These are phyloP conservation scores for Diaporthe vaccinii DNA, from an alignment of 2,329 filamentous ascomycete genomes.

Conservation along the genomic window DNA sequence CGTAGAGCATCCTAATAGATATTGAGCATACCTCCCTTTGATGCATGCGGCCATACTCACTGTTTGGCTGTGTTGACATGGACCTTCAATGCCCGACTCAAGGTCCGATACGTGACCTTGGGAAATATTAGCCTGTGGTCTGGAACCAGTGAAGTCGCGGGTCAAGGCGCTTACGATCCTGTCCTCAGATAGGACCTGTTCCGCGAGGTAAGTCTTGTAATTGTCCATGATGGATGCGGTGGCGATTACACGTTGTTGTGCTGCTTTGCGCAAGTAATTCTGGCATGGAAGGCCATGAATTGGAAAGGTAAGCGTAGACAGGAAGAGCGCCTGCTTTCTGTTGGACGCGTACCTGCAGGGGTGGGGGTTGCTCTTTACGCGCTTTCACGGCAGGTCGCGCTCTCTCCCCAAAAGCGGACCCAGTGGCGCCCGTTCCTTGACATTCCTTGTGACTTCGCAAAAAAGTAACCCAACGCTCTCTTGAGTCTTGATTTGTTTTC, in stretches of 20 bases:
- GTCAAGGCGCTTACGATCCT: slow-evolving; percentile 69
- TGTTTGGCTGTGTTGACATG: slow-evolving; percentile 92
- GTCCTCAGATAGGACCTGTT: slow-evolving; percentile 81
- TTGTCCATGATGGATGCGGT: slow-evolving; percentile 62
- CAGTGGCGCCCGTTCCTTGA: neutral
- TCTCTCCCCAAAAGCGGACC: slow-evolving; percentile 31
- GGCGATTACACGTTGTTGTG: neutral
- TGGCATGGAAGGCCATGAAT: neutral
- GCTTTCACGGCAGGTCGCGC: slow-evolving; percentile 27
- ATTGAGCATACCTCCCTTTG: neutral
- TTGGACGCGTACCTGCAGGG: slow-evolving; percentile 24
- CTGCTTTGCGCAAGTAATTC: neutral
- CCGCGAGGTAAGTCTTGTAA: slow-evolving; percentile 80
- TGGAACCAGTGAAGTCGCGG: slow-evolving; percentile 28
- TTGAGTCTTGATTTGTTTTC: neutral
- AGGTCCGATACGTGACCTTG: slow-evolving; percentile 87
- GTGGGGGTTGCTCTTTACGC: slow-evolving; percentile 25
- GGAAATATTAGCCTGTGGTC: slow-evolving; percentile 17
- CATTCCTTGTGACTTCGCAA: slow-evolving; percentile 1
- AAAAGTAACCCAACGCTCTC: neutral
- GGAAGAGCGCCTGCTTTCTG: neutral
- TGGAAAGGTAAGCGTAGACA: neutral
- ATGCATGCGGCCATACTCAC: slow-evolving; percentile 61
- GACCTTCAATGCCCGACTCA: slow-evolving; percentile 86
- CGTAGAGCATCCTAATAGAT: slow-evolving; percentile 80